Base-by-base conservation (phyloP, 2,329 filamentous ascomycete species). In the Sporothrix protearum region DNA sequence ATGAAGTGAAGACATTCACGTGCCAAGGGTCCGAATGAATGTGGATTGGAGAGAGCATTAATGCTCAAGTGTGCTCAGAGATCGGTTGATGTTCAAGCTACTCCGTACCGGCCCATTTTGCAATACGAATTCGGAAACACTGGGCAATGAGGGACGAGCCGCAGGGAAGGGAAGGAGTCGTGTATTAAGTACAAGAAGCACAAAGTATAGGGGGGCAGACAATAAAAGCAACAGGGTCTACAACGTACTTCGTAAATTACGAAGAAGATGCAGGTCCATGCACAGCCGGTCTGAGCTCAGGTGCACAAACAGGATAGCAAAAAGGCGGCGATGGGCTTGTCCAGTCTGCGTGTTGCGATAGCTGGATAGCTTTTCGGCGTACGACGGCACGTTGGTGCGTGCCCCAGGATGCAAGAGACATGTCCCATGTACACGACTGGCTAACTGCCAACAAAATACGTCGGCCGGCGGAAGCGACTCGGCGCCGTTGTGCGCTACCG, bases 301-400 rank as follows among this genome's bases (percentile, higher is more conserved):
- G 30, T 22, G 33, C 33, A 61, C 25, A 53, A 22, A 28, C 22
- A 53, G 49, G 33, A 39, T 39, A 61, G 55, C 55, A 61, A 61
- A 47, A 61, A 61, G 55, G 55, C 55, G 55, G 55, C 22, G 51
- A 61, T 61, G 30, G 16, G 3, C 8, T 51, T 8, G 22, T 22
- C 49, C 14, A 12, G 49, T 51, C 2, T 53, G 8, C n/a, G 9
- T 53, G 49, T 53, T 53, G 49, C 22, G 25, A 53, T 25, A 25
- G 49, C 49, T 53, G 49, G 55, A 39, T 61, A 61, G 55, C 55
- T 39, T 61, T 33, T 61, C 30, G 55, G 55, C 55, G 39, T 39
- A n/a, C 55, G 30, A 39, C 16, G 55, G 55, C 55, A 57, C 28
- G 53, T 33, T 19, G 53, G 14, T 19, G 14, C 25, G 51, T 3